Conservation (phyloP, 2,329 filamentous ascomycete genomes). For the Camptophora hylomeconis region DNA sequence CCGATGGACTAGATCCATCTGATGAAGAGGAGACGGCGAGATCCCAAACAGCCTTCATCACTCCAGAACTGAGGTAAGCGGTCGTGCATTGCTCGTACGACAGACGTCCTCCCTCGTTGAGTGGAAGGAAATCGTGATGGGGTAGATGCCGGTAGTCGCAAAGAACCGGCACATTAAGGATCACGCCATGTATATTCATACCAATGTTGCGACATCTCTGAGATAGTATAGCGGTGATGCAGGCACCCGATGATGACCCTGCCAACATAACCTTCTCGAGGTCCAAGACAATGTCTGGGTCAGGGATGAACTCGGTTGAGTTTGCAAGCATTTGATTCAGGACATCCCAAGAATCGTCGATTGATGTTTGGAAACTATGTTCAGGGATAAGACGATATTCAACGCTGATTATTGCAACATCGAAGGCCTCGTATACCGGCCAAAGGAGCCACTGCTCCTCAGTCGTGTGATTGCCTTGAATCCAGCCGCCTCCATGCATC, state of each 20-base stretch:
- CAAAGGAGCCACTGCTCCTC: slow-evolving; percentile 8
- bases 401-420: slow-evolving; percentile 37
- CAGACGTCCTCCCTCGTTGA: no score
- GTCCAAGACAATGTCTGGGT: no score
- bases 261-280: slow-evolving; percentile 31
- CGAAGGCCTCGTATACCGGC: slow-evolving; percentile 6
- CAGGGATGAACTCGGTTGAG: slow-evolving; percentile 28
- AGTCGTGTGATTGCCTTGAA: slow-evolving; percentile 7
- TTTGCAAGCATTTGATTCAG: slow-evolving; percentile 28
- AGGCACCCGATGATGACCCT: slow-evolving; percentile 29
- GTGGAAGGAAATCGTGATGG: slow-evolving; percentile 28
- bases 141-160: no score
- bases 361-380: slow-evolving; percentile 33
- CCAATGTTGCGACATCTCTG: slow-evolving; percentile 29
- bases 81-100: no score
- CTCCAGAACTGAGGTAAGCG: no score
- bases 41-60: no score
- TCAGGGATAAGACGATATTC: slow-evolving; percentile 42
- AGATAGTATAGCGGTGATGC: slow-evolving; percentile 18
- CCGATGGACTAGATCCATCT: slow-evolving; percentile 6
- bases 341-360: slow-evolving; percentile 37
- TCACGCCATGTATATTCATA: slow-evolving; percentile 27
- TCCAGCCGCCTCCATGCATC: slow-evolving; percentile 8
- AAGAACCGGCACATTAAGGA: slow-evolving; percentile 29
- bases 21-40: slow-evolving; percentile 21